Base-by-base conservation (phyloP, 306 rosid species). In the Cicer judaicum region DNA sequence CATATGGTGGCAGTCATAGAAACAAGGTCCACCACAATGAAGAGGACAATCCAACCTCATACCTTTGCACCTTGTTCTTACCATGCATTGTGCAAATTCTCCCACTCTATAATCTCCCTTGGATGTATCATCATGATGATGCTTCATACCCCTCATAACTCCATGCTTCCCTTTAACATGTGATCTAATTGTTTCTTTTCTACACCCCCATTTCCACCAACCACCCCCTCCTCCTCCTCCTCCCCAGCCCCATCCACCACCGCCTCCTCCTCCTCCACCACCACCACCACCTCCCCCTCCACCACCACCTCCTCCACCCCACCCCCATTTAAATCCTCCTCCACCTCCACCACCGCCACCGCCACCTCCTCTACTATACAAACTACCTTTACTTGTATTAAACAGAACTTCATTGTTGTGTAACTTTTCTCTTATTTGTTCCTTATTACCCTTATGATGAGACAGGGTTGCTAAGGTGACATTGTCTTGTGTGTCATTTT, bases 1-100 rank as follows among this genome's bases (percentile, higher is more conserved):
- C 94, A 88, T 91, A 63, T 88, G 79, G 44, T 59, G 84, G 57
- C 98, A 93, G 67, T 91, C 98, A 55, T 89, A 91, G 64, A 84
- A 83, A 85, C 98, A 93, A 84, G 96, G 89, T 63, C 96, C 89
- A 34, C 94, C 98, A 53, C 98, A 93, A 10, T 93, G 97, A 59
- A 93, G 98, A 29, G 97, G 98, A 65, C 98, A 93, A 1, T 93
- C 89, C 81, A 93, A 73, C 74, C 89, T 89, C 94, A 87, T 83
- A 6, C 98, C 97, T 77, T 73, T n/a, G 43, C 97, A 93, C 29
- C 93, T 78, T 39, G 92, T 89, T 76, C 77, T 87, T 18, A 69
- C 81, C 86, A 85, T 88, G 87, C 98, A 93, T 70, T 91, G 79
- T 42, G 94, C 98, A 82, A 74, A 91, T 64, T 89, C 96, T 3